Percentiles rank a stretch among this genome's conserved stretches.
Evolutionary conservation across 208 protist genomes (phyloP).

Genomic region (Porcisia deanei): DNA sequence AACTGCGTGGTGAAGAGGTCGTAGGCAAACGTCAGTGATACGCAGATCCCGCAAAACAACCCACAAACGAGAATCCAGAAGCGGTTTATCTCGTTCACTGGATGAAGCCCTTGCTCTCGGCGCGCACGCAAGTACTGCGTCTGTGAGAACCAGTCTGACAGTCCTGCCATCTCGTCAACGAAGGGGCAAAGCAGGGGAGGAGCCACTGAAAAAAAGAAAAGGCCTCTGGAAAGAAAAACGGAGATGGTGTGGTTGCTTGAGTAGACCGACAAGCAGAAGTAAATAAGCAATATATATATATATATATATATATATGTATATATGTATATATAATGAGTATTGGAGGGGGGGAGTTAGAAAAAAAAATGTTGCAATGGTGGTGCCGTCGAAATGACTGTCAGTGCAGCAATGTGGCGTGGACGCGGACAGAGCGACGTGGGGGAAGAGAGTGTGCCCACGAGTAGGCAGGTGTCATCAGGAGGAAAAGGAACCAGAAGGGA

Average conservation of each 20-base stretch:
- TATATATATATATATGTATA: not conserved
- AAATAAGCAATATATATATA: not conserved
- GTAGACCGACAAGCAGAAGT: not conserved
- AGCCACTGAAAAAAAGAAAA: too few species aligned
- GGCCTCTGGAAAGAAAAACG: not conserved
- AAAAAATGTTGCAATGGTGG: too few species aligned
- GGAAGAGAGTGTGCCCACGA: too few species aligned
- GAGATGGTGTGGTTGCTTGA: not conserved
- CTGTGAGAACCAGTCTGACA: constrained; percentile 36
- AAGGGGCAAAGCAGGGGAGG: not conserved
- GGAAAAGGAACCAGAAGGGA: too few species aligned
- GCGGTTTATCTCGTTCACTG: constrained; percentile 40
- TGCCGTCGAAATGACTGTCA: too few species aligned
- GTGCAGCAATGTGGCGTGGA: too few species aligned
- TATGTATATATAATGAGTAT: not conserved
- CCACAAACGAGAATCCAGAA: constrained; percentile 48
- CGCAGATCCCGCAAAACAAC: constrained; percentile 46
- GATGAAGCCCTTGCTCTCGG: constrained; percentile 28
- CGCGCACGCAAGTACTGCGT: constrained; percentile 29
- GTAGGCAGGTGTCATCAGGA: too few species aligned
- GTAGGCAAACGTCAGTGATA: constrained; percentile 44
- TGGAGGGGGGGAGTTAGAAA: too few species aligned
- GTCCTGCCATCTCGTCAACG: constrained; percentile 6
- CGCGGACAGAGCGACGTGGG: too few species aligned
- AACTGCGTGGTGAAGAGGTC: constrained; percentile 44